A percentile compares a stretch with the other conserved stretches of the same genome.
phyloP scores from a whole-genome alignment of 2,329 filamentous ascomycete species.

The Ophiostoma populinum region DNA sequence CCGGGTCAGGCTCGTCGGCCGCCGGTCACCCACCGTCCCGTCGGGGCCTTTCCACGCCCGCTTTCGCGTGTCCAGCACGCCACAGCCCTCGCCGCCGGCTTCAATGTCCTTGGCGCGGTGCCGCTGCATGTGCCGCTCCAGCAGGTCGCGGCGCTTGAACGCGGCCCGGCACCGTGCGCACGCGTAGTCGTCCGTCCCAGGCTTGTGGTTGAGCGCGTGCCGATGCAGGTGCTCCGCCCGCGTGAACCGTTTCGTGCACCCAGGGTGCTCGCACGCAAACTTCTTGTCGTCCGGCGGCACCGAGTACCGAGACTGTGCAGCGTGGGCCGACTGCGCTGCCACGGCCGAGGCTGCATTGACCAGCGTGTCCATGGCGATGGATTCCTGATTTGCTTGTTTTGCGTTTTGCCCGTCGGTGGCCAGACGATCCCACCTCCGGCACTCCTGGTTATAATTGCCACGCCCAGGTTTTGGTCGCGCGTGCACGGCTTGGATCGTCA shows the following conservation, averaged over 20 bases:
- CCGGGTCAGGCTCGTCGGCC: not conserved
- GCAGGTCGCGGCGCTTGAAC: slow-evolving; percentile 11
- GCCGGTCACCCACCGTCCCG: slow-evolving; percentile 6
- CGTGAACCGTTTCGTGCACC: slow-evolving; percentile 66
- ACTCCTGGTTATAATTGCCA: too few species aligned
- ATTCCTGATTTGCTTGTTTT: too few species aligned
- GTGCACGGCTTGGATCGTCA: too few species aligned
- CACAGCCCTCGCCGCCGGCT: slow-evolving; percentile 9
- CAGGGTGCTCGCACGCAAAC: slow-evolving; percentile 22
- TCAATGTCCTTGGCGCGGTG: slow-evolving; percentile 9
- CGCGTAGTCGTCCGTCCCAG: slow-evolving; percentile 3
- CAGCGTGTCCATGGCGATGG: too few species aligned
- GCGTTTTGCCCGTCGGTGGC: too few species aligned
- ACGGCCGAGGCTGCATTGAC: too few species aligned
- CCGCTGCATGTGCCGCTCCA: slow-evolving; percentile 9
- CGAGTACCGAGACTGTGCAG: too few species aligned
- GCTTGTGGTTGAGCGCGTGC: slow-evolving; percentile 54
- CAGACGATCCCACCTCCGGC: too few species aligned
- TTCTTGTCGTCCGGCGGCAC: slow-evolving; percentile 5
- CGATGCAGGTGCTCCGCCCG: slow-evolving; percentile 66
- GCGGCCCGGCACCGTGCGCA: slow-evolving; percentile 9
- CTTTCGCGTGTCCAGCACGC: slow-evolving; percentile 10
- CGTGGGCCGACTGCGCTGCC: too few species aligned
- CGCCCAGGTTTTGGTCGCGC: too few species aligned
- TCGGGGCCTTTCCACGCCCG: slow-evolving; percentile 9